Conservation (phyloP, 75 land plant species). For the Selaginella moellendorffii region DNA sequence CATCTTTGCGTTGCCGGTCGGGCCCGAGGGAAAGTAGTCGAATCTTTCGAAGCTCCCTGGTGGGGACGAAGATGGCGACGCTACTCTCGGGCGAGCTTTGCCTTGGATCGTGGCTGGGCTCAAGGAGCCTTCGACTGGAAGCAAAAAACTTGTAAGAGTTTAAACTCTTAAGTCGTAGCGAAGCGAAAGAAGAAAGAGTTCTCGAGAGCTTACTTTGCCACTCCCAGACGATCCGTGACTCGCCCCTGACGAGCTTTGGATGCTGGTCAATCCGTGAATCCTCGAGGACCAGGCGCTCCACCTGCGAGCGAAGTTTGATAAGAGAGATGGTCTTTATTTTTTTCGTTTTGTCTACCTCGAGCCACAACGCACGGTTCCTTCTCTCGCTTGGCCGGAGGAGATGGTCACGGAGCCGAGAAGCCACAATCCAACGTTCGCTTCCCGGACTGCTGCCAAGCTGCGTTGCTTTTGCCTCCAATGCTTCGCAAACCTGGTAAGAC, state of each 20-base stretch:
- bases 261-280: slow-evolving; percentile 91
- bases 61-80: too few relatives aligned
- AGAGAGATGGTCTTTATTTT: background rate
- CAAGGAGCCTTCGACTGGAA: too few relatives aligned
- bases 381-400: slow-evolving; percentile 74
- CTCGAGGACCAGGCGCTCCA: slow-evolving; percentile 61
- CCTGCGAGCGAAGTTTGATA: slow-evolving; percentile 25
- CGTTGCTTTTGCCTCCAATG: slow-evolving; percentile 57
- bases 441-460: slow-evolving; percentile 17
- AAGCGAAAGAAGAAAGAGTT: too few relatives aligned
- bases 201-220: slow-evolving; percentile 99
- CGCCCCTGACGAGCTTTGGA: slow-evolving; percentile 82
- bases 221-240: slow-evolving; percentile 72
- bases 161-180: too few relatives aligned
- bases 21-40: too few relatives aligned
- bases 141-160: too few relatives aligned
- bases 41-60: too few relatives aligned
- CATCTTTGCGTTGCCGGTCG: too few relatives aligned
- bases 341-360: slow-evolving; percentile 29
- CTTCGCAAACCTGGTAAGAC: slow-evolving; percentile 88
- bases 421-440: slow-evolving; percentile 73
- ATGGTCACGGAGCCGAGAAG: slow-evolving; percentile 77
- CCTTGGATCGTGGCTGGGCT: too few relatives aligned
- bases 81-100: too few relatives aligned
- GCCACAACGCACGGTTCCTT: slow-evolving; percentile 51